Percentiles rank a stretch among this genome's conserved stretches.
Conservation (phyloP, 345 rosid genomes). For the Euphorbia peplus region DNA sequence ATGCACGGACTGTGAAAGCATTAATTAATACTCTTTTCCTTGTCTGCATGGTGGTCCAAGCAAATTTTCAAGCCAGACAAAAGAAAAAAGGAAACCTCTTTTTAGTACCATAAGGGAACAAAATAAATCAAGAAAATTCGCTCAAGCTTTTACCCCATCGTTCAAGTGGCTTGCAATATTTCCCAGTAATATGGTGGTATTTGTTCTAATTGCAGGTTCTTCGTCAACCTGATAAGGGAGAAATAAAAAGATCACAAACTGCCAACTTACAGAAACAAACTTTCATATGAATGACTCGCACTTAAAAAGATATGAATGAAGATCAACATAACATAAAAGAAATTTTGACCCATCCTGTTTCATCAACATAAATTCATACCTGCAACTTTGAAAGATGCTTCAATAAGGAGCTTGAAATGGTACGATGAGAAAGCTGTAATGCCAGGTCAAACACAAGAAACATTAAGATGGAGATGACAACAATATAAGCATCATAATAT, state of each 20-base stretch:
- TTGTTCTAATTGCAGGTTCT: conserved; percentile 97
- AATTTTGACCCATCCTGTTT: background rate
- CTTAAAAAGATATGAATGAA: background rate
- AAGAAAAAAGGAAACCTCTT: background rate
- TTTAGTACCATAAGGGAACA: background rate
- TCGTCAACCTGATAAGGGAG: conserved; percentile 77
- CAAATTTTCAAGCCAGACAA: conserved; percentile 13
- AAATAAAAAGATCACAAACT: conserved; percentile 15
- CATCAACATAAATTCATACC: conserved; percentile 38
- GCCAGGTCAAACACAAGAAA: conserved; percentile 18
- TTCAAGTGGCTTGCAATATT: conserved; percentile 84
- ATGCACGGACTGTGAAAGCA: conserved; percentile 98
- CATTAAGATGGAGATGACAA: conserved; percentile 22
- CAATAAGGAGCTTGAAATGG: conserved; percentile 83
- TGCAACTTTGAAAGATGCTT: conserved; percentile 94
- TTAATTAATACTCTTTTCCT: conserved; percentile 95
- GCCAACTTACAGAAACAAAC: background rate
- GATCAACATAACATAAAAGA: background rate
- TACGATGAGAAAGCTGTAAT: conserved; percentile 93
- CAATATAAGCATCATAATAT: background rate
- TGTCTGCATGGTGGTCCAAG: conserved; percentile 48
- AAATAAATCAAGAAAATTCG: conserved; percentile 7
- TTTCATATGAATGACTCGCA: background rate
- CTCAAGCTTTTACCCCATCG: conserved; percentile 76
- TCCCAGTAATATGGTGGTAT: conserved; percentile 96